Conservation (phyloP, 2,329 filamentous ascomycete species). For the Aspergillus vadensis region DNA sequence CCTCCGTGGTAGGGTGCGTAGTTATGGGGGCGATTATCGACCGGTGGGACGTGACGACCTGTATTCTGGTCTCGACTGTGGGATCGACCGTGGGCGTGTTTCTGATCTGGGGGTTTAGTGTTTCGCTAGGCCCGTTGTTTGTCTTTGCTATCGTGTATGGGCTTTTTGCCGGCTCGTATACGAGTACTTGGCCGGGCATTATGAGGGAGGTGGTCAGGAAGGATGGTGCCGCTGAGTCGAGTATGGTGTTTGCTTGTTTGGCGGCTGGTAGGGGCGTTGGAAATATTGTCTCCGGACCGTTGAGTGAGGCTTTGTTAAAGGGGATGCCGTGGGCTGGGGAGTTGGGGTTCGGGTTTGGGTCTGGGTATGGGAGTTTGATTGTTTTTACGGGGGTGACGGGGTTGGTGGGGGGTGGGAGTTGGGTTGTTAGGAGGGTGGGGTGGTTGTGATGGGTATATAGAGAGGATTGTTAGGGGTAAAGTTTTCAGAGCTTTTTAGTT, state of each 20-base stretch:
- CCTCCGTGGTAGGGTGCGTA: conserved; percentile 36
- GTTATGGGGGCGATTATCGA: conserved; percentile 46
- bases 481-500: no score
- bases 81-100: conserved; percentile 48
- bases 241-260: conserved; percentile 53
- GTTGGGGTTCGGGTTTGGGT: conserved; percentile 29
- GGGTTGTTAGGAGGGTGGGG: neutral
- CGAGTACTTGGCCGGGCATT: conserved; percentile 49
- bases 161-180: conserved; percentile 50
- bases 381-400: conserved; percentile 30
- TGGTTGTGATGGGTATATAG: neutral
- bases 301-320: conserved; percentile 47
- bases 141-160: conserved; percentile 50
- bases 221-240: conserved; percentile 44
- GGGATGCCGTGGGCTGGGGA: conserved; percentile 22
- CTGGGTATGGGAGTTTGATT: conserved; percentile 32
- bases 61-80: conserved; percentile 45
- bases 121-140: conserved; percentile 44
- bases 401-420: neutral
- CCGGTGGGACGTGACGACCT: conserved; percentile 40
- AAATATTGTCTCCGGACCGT: conserved; percentile 52
- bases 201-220: conserved; percentile 46
- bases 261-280: conserved; percentile 55
- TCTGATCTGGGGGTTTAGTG: conserved; percentile 52
- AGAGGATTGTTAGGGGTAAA: neutral